A percentile compares a stretch with the other conserved stretches of the same genome.
Conservation (phyloP, 2,329 filamentous ascomycete genomes). For the Penicillium sp. region DNA sequence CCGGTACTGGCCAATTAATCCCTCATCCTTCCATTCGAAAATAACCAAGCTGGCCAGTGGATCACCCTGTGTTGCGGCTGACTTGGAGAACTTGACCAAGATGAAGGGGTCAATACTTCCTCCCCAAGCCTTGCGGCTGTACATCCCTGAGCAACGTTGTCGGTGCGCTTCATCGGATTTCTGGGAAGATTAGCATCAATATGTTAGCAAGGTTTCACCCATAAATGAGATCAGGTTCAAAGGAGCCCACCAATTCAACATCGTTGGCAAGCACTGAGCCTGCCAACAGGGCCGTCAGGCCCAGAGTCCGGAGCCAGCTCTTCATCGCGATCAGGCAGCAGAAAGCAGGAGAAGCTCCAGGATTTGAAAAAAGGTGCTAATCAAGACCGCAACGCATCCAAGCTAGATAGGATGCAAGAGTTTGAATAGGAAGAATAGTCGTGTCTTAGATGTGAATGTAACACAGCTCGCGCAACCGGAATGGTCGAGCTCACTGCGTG, state of each 20-base stretch:
- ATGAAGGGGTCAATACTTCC: slow-evolving; percentile 88
- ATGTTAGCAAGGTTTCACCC: not conserved
- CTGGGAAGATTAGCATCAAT: slow-evolving; percentile 45
- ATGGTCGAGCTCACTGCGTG: slow-evolving; percentile 12
- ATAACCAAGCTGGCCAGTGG: slow-evolving; percentile 80
- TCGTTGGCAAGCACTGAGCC: slow-evolving; percentile 45
- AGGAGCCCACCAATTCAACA: slow-evolving; percentile 42
- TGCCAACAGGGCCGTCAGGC: slow-evolving; percentile 39
- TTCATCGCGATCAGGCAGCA: slow-evolving; percentile 37
- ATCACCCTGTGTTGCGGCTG: slow-evolving; percentile 62
- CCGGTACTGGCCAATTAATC: slow-evolving; percentile 69
- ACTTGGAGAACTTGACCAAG: slow-evolving; percentile 72
- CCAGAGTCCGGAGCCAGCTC: slow-evolving; percentile 39
- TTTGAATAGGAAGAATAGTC: not conserved
- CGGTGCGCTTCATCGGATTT: slow-evolving; percentile 73
- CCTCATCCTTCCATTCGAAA: slow-evolving; percentile 89
- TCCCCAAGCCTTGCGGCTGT: slow-evolving; percentile 84
- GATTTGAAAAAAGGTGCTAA: slow-evolving; percentile 15
- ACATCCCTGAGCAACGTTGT: slow-evolving; percentile 92
- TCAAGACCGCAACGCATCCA: slow-evolving; percentile 22
- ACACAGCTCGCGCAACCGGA: not conserved
- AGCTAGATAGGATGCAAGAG: not conserved
- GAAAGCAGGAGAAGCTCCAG: slow-evolving; percentile 27
- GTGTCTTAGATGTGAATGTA: not conserved
- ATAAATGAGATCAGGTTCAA: not conserved